Conservation (phyloP, 2,329 filamentous ascomycete genomes). For the Aspergillus ustus region DNA sequence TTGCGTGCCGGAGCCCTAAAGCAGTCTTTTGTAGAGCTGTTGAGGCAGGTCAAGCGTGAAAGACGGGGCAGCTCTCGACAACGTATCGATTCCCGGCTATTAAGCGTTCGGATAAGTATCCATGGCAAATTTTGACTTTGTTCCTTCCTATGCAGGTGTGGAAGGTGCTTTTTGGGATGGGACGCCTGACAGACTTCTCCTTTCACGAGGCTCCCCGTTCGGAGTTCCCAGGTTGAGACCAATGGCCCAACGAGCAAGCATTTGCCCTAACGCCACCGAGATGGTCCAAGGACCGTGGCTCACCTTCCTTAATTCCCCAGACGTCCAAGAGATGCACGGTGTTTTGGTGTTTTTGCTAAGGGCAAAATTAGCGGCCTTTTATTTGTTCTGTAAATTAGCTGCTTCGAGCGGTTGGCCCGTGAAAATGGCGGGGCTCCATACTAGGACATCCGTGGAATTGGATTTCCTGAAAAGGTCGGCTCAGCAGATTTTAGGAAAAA, state of each 20-base stretch:
- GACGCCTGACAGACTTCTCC: not conserved
- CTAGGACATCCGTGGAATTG: constrained; percentile 19
- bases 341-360: not conserved
- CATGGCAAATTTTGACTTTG: too few relatives aligned
- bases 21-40: not conserved
- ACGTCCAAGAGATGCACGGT: not conserved
- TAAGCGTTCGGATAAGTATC: too few relatives aligned
- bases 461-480: constrained; percentile 25
- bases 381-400: not conserved
- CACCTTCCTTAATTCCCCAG: not conserved
- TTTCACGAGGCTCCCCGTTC: not conserved
- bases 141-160: not conserved
- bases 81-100: too few relatives aligned
- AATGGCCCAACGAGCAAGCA: too few relatives aligned
- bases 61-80: not conserved
- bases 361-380: not conserved
- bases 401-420: not conserved
- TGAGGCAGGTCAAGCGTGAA: not conserved
- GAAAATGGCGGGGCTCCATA: not conserved
- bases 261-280: constrained; percentile 7
- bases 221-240: too few relatives aligned
- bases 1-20: too few relatives aligned
- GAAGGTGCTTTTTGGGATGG: not conserved
- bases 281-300: constrained; percentile 11
- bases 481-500: constrained; percentile 25